These are phyloP conservation scores for Cytospora leucostoma DNA, from an alignment of 2,329 filamentous ascomycete species.

Conservation along the genomic window DNA sequence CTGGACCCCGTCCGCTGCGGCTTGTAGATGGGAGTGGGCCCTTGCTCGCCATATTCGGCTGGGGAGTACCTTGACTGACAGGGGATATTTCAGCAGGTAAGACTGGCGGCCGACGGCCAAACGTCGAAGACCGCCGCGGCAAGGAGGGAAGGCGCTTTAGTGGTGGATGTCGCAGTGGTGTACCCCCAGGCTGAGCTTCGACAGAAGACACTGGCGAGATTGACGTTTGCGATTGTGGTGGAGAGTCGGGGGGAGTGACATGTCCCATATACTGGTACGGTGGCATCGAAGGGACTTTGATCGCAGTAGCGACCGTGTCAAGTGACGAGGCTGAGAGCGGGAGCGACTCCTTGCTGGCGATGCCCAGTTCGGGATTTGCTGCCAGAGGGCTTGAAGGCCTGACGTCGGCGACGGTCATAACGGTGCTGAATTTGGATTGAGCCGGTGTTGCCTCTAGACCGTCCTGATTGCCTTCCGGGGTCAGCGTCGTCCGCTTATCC, in stretches of 20 bases:
- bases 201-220: constrained; percentile 17
- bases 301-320: constrained; percentile 10
- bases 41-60: constrained; percentile 23
- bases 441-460: not conserved
- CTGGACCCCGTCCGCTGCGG: constrained; percentile 1
- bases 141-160: constrained; percentile 15
- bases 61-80: not conserved
- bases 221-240: constrained; percentile 9
- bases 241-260: constrained; percentile 25
- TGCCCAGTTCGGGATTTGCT: not conserved
- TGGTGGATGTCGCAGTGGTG: constrained; percentile 13
- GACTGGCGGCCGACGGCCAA: constrained; percentile 4
- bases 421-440: constrained; percentile 12
- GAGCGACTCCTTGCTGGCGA: constrained; percentile 12
- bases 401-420: constrained; percentile 26
- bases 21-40: constrained; percentile 18
- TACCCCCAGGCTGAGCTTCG: constrained; percentile 9
- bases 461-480: not conserved
- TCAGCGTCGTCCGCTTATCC: constrained; percentile 30
- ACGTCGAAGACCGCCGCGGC: constrained; percentile 1
- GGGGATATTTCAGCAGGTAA: constrained; percentile 10
- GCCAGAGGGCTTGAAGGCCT: constrained; percentile 8
- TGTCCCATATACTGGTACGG: constrained; percentile 11
- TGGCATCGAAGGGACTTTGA: constrained; percentile 17
- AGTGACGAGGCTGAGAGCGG: constrained; percentile 14